Evolutionary conservation across 2,329 filamentous ascomycete genomes (phyloP), one percentile per base, ranked within the genome.

Genomic region (Epichloe scottii): DNA sequence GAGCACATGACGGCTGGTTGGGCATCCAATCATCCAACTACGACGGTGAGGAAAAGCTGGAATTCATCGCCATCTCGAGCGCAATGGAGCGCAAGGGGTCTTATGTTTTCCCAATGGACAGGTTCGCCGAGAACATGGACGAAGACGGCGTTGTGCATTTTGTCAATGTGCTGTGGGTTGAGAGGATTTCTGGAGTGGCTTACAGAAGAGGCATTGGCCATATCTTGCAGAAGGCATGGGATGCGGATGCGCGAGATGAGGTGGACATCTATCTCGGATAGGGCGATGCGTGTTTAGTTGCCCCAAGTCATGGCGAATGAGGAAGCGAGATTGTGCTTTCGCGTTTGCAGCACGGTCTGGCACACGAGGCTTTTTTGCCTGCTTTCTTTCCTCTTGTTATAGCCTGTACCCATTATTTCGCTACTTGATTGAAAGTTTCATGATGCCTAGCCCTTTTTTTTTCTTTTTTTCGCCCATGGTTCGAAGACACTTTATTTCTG

Each of bases 101-200:
- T 5, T 64, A 68, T 42, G 63, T 70, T 1, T 70, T 71, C 39
- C 65, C 66, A 14, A 54, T 61, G 19, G 69, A 70, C 14, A 61
- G 62, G 17, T 71, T 71, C 50, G 63, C 66, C 40, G 70, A 71
- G 52, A 62, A 68, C 47, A 67, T 66, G 60, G 68, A 71, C 51
- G 59, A 60, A 1, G 69, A 74, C 49, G 69, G 69, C 34, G 62
- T 65, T 34, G 60, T 75, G 30, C 70, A 74, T 51, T 68, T 73
- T 57, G 67, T 73, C 17, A 73, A 73, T 30, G 71, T 73, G 39
- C 55, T 73, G 34, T 73, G 71, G 71, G 65, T 73, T 17, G 71
- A 73, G 61, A 60, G 69, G 23, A 71, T 73, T 19, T 68, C 69
- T 10, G 70, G 64, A 15, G 62, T 73, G 50, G 65, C 65, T 6